Evolutionary conservation across 2,329 filamentous ascomycete genomes (phyloP), one percentile per base, ranked within the genome.

Genomic region (Sporothrix protearum): DNA sequence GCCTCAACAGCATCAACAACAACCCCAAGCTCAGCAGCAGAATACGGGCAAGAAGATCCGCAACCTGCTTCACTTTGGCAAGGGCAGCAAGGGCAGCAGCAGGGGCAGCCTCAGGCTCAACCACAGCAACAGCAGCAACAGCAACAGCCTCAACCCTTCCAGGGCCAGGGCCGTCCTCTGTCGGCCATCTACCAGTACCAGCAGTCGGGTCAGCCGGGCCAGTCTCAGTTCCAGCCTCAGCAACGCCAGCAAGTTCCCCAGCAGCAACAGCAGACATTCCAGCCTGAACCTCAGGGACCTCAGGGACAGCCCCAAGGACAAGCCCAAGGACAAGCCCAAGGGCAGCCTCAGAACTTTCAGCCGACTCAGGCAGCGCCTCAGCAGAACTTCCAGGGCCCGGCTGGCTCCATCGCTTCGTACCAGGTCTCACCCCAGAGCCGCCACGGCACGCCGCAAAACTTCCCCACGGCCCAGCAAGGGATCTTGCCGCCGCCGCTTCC

Each of bases 11-110:
- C 55, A 64, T 3, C 51, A 22, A 8, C 69, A 36, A 39, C 70
- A 51, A 28, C 25, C 59, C 12, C 57, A 39, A 6, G 16, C 33
- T 19, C 57, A 39, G 28, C 42, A 47, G 16, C 14, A 22, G 5
- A 39, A 33, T 14, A 53, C 66, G 4, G 67, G 71, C 12, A 74
- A 73, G 67, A 73, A 68, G 64, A 61, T 74, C 4, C 71, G 73
- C 9, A 64, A 59, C 36, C 28, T 73, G 1, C 30, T 74, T 7
- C 19, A 71, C 5, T 72, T 73, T 68, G 71, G 63, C 19, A 74
- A 73, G 51, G 47, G 71, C 2, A 71, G 51, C 53, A 70, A 73
- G 70, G 16, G 67, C 8, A 25, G n/a, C 22, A 51, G 10, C 28
- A 55, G 14, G 42, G 51, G 16, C 39, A 51, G 14, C 36, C 39